These are phyloP conservation scores for Ceratobasidium papillatum DNA, from an alignment of 1,284 basidiomycete species.

Conservation along the genomic window DNA sequence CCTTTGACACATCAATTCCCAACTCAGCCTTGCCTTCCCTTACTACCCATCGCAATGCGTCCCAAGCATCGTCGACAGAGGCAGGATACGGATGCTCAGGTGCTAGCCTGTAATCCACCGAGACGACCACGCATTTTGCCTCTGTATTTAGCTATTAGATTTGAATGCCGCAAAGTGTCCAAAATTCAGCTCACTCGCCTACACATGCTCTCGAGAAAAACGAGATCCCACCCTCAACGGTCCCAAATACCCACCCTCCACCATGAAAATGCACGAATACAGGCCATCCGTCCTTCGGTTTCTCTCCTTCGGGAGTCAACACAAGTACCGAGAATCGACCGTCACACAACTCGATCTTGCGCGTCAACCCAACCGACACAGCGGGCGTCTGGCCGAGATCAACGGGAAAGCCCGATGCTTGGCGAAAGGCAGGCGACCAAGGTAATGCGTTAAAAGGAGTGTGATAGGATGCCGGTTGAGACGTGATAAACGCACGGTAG, in stretches of 20 bases:
- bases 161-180: not conserved
- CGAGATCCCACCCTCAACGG: slow-evolving; percentile 37
- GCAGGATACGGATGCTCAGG: slow-evolving; percentile 79
- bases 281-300: slow-evolving; percentile 34
- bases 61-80: slow-evolving; percentile 75
- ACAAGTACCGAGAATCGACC: slow-evolving; percentile 59
- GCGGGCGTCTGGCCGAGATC: not conserved
- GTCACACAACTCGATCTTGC: slow-evolving; percentile 47
- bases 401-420: not conserved
- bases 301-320: slow-evolving; percentile 38
- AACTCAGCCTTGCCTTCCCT: slow-evolving; percentile 56
- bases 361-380: slow-evolving; percentile 4
- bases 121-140: slow-evolving; percentile 58
- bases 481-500: slow-evolving; percentile 1
- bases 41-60: slow-evolving; percentile 70
- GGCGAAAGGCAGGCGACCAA: slow-evolving; percentile 14
- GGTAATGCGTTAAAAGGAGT: not conserved
- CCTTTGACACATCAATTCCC: slow-evolving; percentile 55
- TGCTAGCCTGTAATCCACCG: slow-evolving; percentile 77
- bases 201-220: slow-evolving; percentile 26
- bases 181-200: not conserved
- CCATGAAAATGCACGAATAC: slow-evolving; percentile 40
- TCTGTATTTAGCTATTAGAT: not conserved
- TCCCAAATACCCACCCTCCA: slow-evolving; percentile 42
- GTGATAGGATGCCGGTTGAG: not conserved